These are phyloP conservation scores for Betula pendula DNA, from an alignment of 306 rosid genomes.

Conservation along the genomic window DNA sequence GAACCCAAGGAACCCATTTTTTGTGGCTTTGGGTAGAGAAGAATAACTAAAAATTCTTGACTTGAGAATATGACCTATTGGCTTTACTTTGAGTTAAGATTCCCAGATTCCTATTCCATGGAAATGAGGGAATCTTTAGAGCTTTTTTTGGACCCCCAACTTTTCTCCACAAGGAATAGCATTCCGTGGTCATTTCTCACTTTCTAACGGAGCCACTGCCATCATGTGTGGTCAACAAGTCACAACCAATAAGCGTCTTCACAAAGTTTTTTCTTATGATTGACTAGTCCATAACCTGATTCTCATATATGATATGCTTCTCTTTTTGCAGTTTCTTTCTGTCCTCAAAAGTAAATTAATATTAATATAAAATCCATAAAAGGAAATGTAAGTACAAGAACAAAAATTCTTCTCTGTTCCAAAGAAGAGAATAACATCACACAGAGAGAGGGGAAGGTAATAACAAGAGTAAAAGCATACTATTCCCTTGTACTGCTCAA, in stretches of 20 bases:
- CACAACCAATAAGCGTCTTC: conserved; percentile 25
- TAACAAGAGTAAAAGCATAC: conserved; percentile 33
- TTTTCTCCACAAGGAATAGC: conserved; percentile 64
- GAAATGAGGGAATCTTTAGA: conserved; percentile 42
- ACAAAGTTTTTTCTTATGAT: conserved; percentile 40
- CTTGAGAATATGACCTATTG: conserved; percentile 76
- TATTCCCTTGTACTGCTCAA: conserved; percentile 32
- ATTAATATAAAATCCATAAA: conserved; percentile 37
- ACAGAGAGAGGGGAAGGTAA: conserved; percentile 34
- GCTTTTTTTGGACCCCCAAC: conserved; percentile 30
- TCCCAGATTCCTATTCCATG: conserved; percentile 68
- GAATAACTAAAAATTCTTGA: conserved; percentile 70
- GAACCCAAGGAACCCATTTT: conserved; percentile 99
- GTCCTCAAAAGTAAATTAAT: conserved; percentile 37
- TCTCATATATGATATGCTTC: conserved; percentile 32
- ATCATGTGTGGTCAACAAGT: conserved; percentile 50
- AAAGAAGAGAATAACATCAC: conserved; percentile 41
- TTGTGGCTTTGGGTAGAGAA: conserved; percentile 72
- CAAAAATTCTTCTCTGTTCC: conserved; percentile 31
- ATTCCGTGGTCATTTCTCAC: conserved; percentile 99
- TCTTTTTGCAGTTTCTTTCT: conserved; percentile 40
- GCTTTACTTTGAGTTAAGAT: conserved; percentile 70
- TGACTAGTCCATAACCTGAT: conserved; percentile 43
- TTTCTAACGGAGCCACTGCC: conserved; percentile 56
- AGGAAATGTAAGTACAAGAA: conserved; percentile 45